A percentile compares a stretch with the other conserved stretches of the same genome.
phyloP scores from a whole-genome alignment of 371 early-diverging fungal genomes.

The Chytridiales sp. region DNA sequence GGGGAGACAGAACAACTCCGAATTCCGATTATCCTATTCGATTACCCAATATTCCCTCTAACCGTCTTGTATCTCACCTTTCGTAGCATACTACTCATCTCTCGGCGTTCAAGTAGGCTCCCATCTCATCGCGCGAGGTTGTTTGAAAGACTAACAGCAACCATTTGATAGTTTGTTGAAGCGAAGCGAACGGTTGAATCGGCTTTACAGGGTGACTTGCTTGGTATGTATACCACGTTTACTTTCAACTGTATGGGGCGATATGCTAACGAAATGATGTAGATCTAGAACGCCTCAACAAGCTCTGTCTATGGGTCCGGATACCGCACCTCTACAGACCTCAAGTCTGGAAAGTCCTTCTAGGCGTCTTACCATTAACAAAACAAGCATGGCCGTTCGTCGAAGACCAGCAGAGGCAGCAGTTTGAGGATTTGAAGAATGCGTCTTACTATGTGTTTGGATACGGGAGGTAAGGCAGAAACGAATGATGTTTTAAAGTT shows the following conservation, averaged over 20 bases:
- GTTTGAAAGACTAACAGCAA: background rate
- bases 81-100: constrained; percentile 33
- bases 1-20: no score
- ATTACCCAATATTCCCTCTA: no score
- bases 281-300: constrained; percentile 33
- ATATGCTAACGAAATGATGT: no score
- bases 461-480: background rate
- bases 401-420: constrained; percentile 25
- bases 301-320: constrained; percentile 43
- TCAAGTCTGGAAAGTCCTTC: constrained; percentile 42
- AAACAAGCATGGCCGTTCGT: constrained; percentile 36
- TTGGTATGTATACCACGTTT: constrained; percentile 22
- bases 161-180: constrained; percentile 26
- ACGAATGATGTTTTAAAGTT: no score
- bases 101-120: constrained; percentile 39
- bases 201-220: constrained; percentile 26
- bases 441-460: constrained; percentile 18
- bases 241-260: background rate
- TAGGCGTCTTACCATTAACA: constrained; percentile 29
- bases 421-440: constrained; percentile 31
- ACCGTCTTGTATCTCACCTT: constrained; percentile 17
- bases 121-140: background rate
- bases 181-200: constrained; percentile 37
- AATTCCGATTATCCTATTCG: no score
- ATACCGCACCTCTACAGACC: constrained; percentile 45